phyloP scores from a whole-genome alignment of 2,329 filamentous ascomycete genomes.

The Alternaria ethzedia region DNA sequence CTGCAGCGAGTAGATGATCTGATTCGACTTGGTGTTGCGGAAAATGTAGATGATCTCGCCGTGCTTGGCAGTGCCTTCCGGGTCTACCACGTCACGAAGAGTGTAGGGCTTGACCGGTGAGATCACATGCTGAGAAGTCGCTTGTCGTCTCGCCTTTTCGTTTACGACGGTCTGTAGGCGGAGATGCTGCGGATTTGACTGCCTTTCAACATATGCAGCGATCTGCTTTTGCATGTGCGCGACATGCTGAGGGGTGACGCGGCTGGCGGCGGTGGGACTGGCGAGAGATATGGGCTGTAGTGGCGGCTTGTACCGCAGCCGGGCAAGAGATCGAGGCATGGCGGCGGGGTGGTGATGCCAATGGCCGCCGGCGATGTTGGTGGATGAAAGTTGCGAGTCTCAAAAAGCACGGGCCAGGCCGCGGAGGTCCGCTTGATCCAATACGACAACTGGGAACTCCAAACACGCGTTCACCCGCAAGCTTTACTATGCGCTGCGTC shows the following conservation, averaged over 20 bases:
- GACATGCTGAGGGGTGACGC: slow-evolving; percentile 3
- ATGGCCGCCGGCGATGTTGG: background rate
- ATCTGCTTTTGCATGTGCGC: slow-evolving; percentile 9
- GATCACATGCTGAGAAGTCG: slow-evolving; percentile 20
- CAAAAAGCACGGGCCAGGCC: slow-evolving; percentile 10
- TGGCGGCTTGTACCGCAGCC: slow-evolving; percentile 32
- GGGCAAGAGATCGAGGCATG: slow-evolving; percentile 41
- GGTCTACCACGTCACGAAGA: slow-evolving; percentile 50
- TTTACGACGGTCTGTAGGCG: slow-evolving; percentile 34
- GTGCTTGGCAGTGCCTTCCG: slow-evolving; percentile 43
- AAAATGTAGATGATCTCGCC: slow-evolving; percentile 69
- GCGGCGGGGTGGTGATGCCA: slow-evolving; percentile 19
- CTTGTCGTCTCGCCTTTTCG: slow-evolving; percentile 27
- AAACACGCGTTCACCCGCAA: slow-evolving; percentile 9
- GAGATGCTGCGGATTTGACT: slow-evolving; percentile 34
- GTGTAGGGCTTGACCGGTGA: slow-evolving; percentile 38
- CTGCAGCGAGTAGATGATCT: slow-evolving; percentile 68
- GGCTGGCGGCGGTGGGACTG: slow-evolving; percentile 8
- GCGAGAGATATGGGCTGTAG: slow-evolving; percentile 24
- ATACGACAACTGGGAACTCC: slow-evolving; percentile 19
- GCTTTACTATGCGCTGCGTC: slow-evolving; percentile 20
- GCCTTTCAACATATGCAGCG: slow-evolving; percentile 29
- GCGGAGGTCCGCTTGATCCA: slow-evolving; percentile 24
- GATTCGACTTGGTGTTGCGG: slow-evolving; percentile 66
- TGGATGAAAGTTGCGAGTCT: slow-evolving; percentile 18